A percentile compares a stretch with the other conserved stretches of the same genome.
Evolutionary conservation across 2,329 filamentous ascomycete species (phyloP).

Genomic region (Neobulgaria alba): DNA sequence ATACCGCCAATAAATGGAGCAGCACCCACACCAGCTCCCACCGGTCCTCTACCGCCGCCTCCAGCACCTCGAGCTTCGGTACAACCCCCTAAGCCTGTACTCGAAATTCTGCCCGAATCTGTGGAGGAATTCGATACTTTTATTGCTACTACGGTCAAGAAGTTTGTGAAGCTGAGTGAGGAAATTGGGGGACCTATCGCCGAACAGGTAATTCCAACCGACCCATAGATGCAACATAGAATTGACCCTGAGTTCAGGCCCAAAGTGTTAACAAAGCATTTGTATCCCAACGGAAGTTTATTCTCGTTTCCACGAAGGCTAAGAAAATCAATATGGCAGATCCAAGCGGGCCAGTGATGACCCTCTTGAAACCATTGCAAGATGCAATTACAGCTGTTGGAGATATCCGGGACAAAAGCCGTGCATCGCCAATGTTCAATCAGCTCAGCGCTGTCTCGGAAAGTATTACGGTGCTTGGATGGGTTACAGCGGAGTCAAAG

Average conservation of each 20-base stretch:
- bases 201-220: slow-evolving; percentile 54
- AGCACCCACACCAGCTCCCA: slow-evolving; percentile 31
- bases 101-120: slow-evolving; percentile 58
- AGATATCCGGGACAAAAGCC: slow-evolving; percentile 74
- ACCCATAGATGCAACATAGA: background rate
- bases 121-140: slow-evolving; percentile 83
- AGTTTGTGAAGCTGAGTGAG: slow-evolving; percentile 70
- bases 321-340: slow-evolving; percentile 76
- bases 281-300: slow-evolving; percentile 75
- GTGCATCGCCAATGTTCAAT: slow-evolving; percentile 64
- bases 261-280: slow-evolving; percentile 56
- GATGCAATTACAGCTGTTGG: slow-evolving; percentile 70
- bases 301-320: slow-evolving; percentile 80
- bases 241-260: slow-evolving; percentile 33
- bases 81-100: slow-evolving; percentile 32
- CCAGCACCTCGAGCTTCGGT: slow-evolving; percentile 39
- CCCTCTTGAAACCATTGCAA: slow-evolving; percentile 81
- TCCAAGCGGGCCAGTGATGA: slow-evolving; percentile 57
- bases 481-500: slow-evolving; percentile 78
- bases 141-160: slow-evolving; percentile 63
- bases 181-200: slow-evolving; percentile 69
- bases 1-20: slow-evolving; percentile 40
- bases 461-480: slow-evolving; percentile 80
- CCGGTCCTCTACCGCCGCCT: slow-evolving; percentile 27
- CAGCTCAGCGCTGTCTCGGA: slow-evolving; percentile 84